phyloP scores from a whole-genome alignment of 2,329 filamentous ascomycete genomes.

The Xylariaceae sp. region DNA sequence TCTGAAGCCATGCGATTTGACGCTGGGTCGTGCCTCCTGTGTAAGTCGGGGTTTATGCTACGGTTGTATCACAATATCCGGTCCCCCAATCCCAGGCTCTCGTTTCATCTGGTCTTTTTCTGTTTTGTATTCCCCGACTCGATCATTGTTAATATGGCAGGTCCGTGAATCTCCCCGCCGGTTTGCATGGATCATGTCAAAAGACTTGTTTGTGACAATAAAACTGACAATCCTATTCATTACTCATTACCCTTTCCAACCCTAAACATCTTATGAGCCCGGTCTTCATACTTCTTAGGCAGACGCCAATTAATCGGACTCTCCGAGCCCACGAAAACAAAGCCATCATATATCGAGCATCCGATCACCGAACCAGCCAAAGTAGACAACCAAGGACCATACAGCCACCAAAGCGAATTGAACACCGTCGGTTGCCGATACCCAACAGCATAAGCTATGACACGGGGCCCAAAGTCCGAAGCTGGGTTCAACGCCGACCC shows the following conservation, averaged over 20 bases:
- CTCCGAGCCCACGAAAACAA: conserved; percentile 28
- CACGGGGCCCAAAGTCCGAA: conserved; percentile 33
- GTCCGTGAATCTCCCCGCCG: no score
- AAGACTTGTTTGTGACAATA: no score
- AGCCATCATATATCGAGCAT: conserved; percentile 28
- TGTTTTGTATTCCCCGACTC: no score
- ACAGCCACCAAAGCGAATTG: conserved; percentile 29
- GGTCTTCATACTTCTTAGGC: conserved; percentile 6
- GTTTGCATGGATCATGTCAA: no score
- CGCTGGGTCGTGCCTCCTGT: no score
- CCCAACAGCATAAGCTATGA: conserved; percentile 31
- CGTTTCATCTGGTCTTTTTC: no score
- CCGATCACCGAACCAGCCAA: conserved; percentile 26
- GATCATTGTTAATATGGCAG: no score
- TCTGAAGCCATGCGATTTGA: no score
- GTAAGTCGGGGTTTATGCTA: no score
- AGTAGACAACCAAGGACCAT: conserved; percentile 27
- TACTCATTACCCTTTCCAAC: background rate
- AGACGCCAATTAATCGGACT: conserved; percentile 25
- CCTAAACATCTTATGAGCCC: conserved; percentile 9
- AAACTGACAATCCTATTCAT: background rate
- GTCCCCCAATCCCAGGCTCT: no score
- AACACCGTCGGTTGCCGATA: conserved; percentile 27
- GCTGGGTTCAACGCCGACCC: conserved; percentile 35
- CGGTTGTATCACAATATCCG: no score